Evolutionary conservation across 352 stramenopile species (phyloP).

Genomic region (Pythium periplocum): DNA sequence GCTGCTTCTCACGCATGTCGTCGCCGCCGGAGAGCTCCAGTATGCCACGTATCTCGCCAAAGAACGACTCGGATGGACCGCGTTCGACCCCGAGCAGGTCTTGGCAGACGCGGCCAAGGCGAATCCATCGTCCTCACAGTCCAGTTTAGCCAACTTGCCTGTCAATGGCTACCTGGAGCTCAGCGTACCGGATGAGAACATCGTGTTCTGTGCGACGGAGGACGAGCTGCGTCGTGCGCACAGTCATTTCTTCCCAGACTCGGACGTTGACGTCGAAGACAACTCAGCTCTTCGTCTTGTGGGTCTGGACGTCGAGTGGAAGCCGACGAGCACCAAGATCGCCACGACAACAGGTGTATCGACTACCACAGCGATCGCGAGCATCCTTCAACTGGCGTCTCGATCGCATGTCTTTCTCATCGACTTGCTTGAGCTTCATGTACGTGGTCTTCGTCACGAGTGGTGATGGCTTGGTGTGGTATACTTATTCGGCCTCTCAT

Average conservation of each 20-base stretch:
- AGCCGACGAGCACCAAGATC: constrained; percentile 31
- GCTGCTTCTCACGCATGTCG: constrained; percentile 41
- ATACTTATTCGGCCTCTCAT: not conserved
- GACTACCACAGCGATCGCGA: constrained; percentile 34
- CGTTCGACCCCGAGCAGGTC: constrained; percentile 31
- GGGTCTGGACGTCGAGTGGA: constrained; percentile 67
- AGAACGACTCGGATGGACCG: constrained; percentile 26
- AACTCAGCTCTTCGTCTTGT: constrained; percentile 16
- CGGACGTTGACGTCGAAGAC: not conserved
- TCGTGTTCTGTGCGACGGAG: constrained; percentile 46
- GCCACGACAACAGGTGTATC: constrained; percentile 9
- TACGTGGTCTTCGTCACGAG: constrained; percentile 17
- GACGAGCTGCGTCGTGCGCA: constrained; percentile 11
- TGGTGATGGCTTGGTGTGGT: not conserved
- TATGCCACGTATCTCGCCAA: constrained; percentile 22
- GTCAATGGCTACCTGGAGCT: constrained; percentile 29
- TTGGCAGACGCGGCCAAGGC: constrained; percentile 1
- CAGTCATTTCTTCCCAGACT: constrained; percentile 21
- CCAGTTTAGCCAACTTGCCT: constrained; percentile 9
- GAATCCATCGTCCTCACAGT: constrained; percentile 5
- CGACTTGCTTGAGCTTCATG: constrained; percentile 52
- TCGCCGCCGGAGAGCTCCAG: constrained; percentile 24
- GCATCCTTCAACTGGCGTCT: constrained; percentile 60
- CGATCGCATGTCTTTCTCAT: constrained; percentile 40
- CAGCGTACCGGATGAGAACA: constrained; percentile 6